Conservation (phyloP, 164 flowering plant species). For the Magnolia officinalis region DNA sequence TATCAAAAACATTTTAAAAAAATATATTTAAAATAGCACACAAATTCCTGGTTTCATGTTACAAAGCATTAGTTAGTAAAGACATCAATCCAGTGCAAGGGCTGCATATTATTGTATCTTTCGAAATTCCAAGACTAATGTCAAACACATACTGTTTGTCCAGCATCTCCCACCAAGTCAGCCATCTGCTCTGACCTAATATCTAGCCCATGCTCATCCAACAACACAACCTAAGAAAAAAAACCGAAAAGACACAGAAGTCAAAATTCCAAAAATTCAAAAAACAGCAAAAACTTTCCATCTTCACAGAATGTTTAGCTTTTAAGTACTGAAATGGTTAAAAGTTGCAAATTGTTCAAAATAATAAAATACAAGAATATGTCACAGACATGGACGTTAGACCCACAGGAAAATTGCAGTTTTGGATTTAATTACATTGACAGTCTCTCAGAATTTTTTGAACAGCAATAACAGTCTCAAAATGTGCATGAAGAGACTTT, state of each 20-base stretch:
- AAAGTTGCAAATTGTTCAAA: too few species aligned
- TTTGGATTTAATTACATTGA: not conserved
- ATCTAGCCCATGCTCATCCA: constrained; percentile 78
- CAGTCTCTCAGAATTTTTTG: not conserved
- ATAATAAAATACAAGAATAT: too few species aligned
- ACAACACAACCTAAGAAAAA: constrained; percentile 55
- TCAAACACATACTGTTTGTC: constrained; percentile 45
- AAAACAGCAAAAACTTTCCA: not conserved
- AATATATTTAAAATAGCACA: too few species aligned
- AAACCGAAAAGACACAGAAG: not conserved
- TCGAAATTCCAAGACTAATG: not conserved
- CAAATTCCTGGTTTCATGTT: too few species aligned
- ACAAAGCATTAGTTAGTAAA: not conserved
- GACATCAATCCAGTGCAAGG: not conserved
- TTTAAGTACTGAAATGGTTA: too few species aligned
- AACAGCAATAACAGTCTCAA: not conserved
- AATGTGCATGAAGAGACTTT: not conserved
- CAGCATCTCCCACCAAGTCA: constrained; percentile 71
- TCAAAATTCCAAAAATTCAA: not conserved
- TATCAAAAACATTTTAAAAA: too few species aligned
- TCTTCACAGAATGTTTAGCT: too few species aligned
- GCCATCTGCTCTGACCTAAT: constrained; percentile 84
- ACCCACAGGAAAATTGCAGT: too few species aligned
- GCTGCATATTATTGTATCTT: not conserved
- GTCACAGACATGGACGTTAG: too few species aligned